Percentiles rank a stretch among this genome's conserved stretches.
These are phyloP conservation scores for Alternaria sp. DNA, from an alignment of 2,329 filamentous ascomycete genomes.

Conservation along the genomic window DNA sequence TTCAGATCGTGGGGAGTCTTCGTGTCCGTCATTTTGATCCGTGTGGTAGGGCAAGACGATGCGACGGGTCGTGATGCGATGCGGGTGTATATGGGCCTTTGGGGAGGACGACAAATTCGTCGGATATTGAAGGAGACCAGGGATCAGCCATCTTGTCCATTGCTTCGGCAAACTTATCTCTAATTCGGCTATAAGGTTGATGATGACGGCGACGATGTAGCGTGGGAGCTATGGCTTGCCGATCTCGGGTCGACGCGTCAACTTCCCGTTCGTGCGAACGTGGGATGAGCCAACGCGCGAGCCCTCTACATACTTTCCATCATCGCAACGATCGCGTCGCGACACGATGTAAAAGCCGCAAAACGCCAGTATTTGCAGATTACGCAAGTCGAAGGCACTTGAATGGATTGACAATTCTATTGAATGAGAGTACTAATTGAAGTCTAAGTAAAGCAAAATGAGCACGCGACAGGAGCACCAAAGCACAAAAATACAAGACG, in stretches of 20 bases:
- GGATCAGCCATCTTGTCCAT: not conserved
- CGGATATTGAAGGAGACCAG: slow-evolving; percentile 1
- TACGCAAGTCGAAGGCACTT: no score
- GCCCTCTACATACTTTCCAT: no score
- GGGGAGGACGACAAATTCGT: not conserved
- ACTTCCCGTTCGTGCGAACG: slow-evolving; percentile 6
- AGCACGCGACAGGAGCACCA: no score
- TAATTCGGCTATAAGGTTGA: slow-evolving; percentile 11
- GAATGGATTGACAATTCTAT: no score
- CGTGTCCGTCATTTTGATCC: slow-evolving; percentile 18
- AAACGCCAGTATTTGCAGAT: no score
- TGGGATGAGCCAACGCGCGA: not conserved
- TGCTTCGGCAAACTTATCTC: not conserved
- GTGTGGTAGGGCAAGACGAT: not conserved
- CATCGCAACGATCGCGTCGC: no score
- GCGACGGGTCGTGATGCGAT: not conserved
- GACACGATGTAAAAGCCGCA: no score
- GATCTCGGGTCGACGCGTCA: slow-evolving; percentile 14
- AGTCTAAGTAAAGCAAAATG: no score
- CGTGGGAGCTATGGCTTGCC: slow-evolving; percentile 12
- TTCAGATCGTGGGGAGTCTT: slow-evolving; percentile 28
- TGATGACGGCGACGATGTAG: slow-evolving; percentile 20
- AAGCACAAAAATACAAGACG: no score
- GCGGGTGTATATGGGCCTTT: not conserved
- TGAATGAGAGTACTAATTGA: no score